Evolutionary conservation across 1,139 yeast genomes (phyloP).

Genomic region (Debaryomyces nepalensis): DNA sequence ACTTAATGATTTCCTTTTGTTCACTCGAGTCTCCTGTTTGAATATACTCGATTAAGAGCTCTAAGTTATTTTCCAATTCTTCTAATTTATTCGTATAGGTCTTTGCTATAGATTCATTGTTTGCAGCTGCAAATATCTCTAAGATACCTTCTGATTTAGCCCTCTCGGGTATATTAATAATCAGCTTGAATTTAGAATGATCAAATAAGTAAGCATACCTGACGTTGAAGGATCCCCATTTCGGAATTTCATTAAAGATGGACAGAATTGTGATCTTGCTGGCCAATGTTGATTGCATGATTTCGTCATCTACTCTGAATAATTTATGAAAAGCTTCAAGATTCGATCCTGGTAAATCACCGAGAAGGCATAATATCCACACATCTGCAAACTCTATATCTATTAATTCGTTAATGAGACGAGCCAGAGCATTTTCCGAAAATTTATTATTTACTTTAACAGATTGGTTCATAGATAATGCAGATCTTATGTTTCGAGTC

Average conservation of each 20-base stretch:
- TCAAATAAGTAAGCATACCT: constrained; percentile 31
- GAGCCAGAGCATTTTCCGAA: constrained; percentile 20
- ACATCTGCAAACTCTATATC: constrained; percentile 46
- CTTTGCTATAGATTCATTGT: constrained; percentile 10
- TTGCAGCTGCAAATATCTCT: constrained; percentile 7
- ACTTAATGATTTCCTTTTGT: constrained; percentile 16
- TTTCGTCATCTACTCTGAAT: constrained; percentile 25
- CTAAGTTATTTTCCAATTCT: constrained; percentile 21
- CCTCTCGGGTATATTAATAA: neutral
- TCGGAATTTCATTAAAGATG: constrained; percentile 25
- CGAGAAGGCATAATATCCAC: constrained; percentile 40
- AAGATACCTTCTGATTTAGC: neutral
- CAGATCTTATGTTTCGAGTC: constrained; percentile 29
- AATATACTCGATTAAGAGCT: constrained; percentile 18
- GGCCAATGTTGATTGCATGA: constrained; percentile 21
- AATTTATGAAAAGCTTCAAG: constrained; percentile 17
- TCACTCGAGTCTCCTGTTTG: constrained; percentile 9
- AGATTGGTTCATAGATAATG: constrained; percentile 25
- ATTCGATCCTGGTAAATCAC: constrained; percentile 20
- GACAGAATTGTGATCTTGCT: constrained; percentile 18
- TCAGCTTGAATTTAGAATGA: constrained; percentile 1
- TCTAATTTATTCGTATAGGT: constrained; percentile 22
- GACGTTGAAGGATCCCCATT: constrained; percentile 32
- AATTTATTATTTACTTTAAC: constrained; percentile 24
- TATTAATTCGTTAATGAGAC: constrained; percentile 35